Conservation (phyloP, 2,329 filamentous ascomycete genomes). For the Bipolaris sorokiniana region DNA sequence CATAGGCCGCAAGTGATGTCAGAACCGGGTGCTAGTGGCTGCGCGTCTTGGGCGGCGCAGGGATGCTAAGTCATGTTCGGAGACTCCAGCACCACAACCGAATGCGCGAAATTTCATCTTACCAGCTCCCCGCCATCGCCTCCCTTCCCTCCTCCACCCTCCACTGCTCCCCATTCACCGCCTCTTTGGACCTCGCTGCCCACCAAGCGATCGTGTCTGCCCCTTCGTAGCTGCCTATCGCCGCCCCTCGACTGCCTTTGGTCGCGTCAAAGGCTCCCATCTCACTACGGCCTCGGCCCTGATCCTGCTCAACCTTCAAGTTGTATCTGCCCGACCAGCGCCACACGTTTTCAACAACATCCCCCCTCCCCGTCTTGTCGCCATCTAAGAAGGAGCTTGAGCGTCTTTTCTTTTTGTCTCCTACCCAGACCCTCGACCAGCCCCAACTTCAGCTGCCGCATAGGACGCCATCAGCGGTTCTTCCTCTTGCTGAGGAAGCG, state of each 20-base stretch:
- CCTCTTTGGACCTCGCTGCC: conserved; percentile 13
- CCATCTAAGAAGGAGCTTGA: conserved; percentile 47
- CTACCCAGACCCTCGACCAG: conserved; percentile 60
- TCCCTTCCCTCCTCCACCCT: conserved; percentile 16
- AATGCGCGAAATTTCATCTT: conserved; percentile 34
- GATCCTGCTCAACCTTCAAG: conserved; percentile 53
- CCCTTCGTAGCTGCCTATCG: conserved; percentile 15
- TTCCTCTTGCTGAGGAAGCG: conserved; percentile 99
- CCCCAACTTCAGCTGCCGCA: conserved; percentile 93
- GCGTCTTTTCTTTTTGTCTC: conserved; percentile 53
- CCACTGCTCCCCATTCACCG: conserved; percentile 14
- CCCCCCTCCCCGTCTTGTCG: conserved; percentile 52
- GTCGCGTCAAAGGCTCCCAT: conserved; percentile 51
- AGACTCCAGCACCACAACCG: conserved; percentile 20
- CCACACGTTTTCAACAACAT: conserved; percentile 59
- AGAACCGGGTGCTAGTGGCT: conserved; percentile 17
- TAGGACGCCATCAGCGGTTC: conserved; percentile 97
- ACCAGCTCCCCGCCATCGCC: conserved; percentile 25
- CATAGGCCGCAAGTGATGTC: conserved; percentile 13
- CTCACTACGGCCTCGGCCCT: conserved; percentile 55
- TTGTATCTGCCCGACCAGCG: conserved; percentile 54
- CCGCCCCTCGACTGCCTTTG: conserved; percentile 45
- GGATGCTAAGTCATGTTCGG: conserved; percentile 20
- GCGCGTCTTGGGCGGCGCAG: conserved; percentile 10
- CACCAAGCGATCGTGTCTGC: conserved; percentile 18